Evolutionary conservation across 805 yeast genomes (phyloP), one percentile per base, ranked within the genome.

Genomic region (Sugiyamaella boreocaroliniensis): DNA sequence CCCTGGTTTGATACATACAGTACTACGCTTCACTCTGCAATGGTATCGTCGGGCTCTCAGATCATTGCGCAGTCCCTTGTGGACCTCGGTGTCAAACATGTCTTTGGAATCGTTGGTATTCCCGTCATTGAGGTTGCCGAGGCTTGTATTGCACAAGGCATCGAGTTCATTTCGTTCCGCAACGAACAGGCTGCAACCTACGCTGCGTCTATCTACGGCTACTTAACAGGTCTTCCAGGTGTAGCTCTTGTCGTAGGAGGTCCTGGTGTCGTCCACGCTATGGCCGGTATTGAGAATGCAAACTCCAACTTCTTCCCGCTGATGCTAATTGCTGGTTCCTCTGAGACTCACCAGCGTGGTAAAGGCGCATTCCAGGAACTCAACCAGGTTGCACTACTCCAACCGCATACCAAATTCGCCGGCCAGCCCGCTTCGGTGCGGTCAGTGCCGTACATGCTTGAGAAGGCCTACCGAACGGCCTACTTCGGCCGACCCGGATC

Each of bases 161-260:
- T 85, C 54, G 67, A 70, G 52, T 84, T 84, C 64, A 65, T 83
- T 41, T 63, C 82, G 0, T 83, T 83, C 63, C 70, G 89, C 55
- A 84, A 84, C 64, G 89, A 84, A 62, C 89, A 84, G 60, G 74
- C 85, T 14, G 89, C 90, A 0, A 79, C 87, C 0, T 83, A 84
- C 59, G 90, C 90, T 2, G 89, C 90, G 1, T 79, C 86, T 1
- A 76, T 78, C 0, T 82, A 84, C 63, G 89, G 89, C 0, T 84
- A 79, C 57, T 62, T 84, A 43, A 82, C 85, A 3, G 79, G 80
- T 0, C 68, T 65, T 54, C 89, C 89, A 0, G 89, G 86, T 16
- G 85, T 84, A 0, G 64, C 82, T 15, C 70, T 84, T 2, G 85
- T 82, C 0, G 89, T 85, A 3, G 89, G 90, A 32, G 89, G 89